These are phyloP conservation scores for Ashbya aceris DNA, from an alignment of 1,139 yeast genomes.

Conservation along the genomic window DNA sequence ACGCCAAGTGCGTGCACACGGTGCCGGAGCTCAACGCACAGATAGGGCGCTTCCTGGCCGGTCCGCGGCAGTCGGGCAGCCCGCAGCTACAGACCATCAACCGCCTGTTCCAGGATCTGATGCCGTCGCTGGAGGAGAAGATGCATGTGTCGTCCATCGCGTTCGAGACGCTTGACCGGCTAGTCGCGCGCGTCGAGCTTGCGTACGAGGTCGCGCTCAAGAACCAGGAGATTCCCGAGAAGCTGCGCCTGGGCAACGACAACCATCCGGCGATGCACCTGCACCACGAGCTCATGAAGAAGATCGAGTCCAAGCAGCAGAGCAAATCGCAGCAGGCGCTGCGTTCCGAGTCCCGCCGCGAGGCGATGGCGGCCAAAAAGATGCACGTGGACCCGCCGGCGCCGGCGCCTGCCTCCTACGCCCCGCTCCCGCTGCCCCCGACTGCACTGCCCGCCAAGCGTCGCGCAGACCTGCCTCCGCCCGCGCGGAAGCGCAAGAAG, in stretches of 20 bases:
- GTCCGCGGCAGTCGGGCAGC: constrained; percentile 5
- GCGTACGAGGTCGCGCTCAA: constrained; percentile 67
- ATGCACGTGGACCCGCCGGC: constrained; percentile 9
- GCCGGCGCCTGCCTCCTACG: constrained; percentile 6
- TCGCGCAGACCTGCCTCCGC: constrained; percentile 6
- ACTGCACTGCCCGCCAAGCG: constrained; percentile 11
- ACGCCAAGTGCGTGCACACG: constrained; percentile 79
- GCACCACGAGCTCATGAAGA: constrained; percentile 29
- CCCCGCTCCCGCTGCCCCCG: constrained; percentile 15
- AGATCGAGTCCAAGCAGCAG: constrained; percentile 21
- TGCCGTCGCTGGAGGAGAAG: constrained; percentile 92
- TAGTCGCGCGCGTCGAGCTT: constrained; percentile 64
- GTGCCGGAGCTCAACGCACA: constrained; percentile 56
- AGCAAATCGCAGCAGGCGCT: constrained; percentile 57
- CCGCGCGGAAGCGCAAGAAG: constrained; percentile 13
- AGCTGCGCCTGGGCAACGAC: constrained; percentile 53
- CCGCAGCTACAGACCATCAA: constrained; percentile 33
- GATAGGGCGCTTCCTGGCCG: constrained; percentile 47
- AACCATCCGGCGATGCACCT: constrained; percentile 74
- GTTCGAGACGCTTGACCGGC: constrained; percentile 63
- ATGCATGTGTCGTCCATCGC: constrained; percentile 96
- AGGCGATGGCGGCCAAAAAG: constrained; percentile 83
- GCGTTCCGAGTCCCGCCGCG: constrained; percentile 77
- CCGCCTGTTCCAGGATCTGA: constrained; percentile 51
- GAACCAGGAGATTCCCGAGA: constrained; percentile 62